Base-by-base conservation (phyloP, 495 filamentous ascomycete genomes). In the Penicillium lagena region DNA sequence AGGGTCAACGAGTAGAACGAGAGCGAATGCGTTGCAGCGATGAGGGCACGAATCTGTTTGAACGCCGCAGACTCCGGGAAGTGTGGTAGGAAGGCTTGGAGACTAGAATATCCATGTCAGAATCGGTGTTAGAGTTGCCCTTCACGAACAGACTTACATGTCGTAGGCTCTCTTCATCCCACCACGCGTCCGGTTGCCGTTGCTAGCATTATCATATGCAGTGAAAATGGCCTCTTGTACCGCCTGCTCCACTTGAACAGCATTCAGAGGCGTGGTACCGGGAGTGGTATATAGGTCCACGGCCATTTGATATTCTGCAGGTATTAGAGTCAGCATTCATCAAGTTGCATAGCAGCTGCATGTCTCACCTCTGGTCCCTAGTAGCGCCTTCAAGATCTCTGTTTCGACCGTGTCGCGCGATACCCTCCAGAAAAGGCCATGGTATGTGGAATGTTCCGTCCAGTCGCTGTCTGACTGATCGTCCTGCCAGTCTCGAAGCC, bases 1-100 rank as follows among this genome's bases (percentile, higher is more conserved):
- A 97, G 71, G 0, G 85, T 90, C 7, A 98, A 75, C 5, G 86
- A 86, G 66, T 95, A 97, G 50, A 86, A 85, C 30, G 89, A 91
- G 31, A 97, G 72, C 7, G 81, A 73, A 60, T 98, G 90, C 0
- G 94, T 95, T 12, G 93, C 89, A 35, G 75, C 71, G n/a, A 96
- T 71, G 6, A 98, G 77, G 31, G 86, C 77, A 27, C 77, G 74
- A 36, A 82, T 72, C 47, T 78, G 73, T 43, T 72, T 76, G 37
- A 83, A 68, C 1, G 70, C 65, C 4, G 62, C 50, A 2, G 82
- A 82, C 4, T 72, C 66, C 2, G 71, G 64, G 51, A 90, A 79
- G 43, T 82, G 79, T 12, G 77, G 62, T 28, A 77, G 75, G 62
- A 94, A 90, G 10, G 85, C 67, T 49, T 84, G 73, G 43, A 93